phyloP scores from a whole-genome alignment of 2,329 filamentous ascomycete genomes.

The Sclerotinia glacialis region DNA sequence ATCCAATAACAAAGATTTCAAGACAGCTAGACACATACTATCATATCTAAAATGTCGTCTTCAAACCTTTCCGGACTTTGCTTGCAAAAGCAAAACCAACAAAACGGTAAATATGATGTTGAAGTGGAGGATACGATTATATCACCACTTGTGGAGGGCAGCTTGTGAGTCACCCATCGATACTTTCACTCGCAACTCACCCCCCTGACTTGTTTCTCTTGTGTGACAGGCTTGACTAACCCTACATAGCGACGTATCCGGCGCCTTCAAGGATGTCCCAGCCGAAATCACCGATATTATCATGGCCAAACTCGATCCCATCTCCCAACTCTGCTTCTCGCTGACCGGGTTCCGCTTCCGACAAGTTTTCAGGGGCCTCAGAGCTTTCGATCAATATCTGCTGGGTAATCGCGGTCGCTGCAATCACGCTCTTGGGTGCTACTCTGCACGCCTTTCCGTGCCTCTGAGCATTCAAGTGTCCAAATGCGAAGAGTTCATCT shows the following conservation, averaged over 20 bases:
- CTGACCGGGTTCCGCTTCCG: background rate
- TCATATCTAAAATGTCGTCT: background rate
- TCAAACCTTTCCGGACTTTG: too few species aligned
- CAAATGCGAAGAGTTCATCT: background rate
- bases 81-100: background rate
- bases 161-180: background rate
- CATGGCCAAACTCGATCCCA: background rate
- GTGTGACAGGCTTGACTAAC: background rate
- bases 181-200: background rate
- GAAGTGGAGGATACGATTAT: background rate
- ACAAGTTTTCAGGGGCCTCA: background rate
- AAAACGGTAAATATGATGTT: background rate
- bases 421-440: background rate
- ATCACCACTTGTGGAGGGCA: background rate
- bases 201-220: too few species aligned
- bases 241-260: background rate
- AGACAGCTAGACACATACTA: background rate
- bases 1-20: background rate
- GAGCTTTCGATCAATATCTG: background rate
- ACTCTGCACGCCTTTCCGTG: background rate
- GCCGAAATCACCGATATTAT: background rate
- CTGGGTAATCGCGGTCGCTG: background rate
- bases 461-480: background rate
- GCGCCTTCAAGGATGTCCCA: background rate
- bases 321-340: conserved; percentile 5